Evolutionary conservation across 208 protist species (phyloP).

Genomic region (Naegleria gruberi): DNA sequence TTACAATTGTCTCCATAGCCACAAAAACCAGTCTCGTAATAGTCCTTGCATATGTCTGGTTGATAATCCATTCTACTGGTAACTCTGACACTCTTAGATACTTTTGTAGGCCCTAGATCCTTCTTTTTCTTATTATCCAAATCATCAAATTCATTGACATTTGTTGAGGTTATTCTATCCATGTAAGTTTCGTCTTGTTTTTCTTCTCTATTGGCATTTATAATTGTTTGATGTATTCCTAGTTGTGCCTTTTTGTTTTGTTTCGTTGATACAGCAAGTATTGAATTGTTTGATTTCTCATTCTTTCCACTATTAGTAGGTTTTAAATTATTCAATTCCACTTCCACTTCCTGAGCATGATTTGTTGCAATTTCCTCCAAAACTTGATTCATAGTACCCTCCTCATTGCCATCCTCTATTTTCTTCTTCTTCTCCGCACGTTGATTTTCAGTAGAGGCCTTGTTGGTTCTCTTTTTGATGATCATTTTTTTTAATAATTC

Average conservation of each 20-base stretch:
- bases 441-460: background rate
- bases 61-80: slow-evolving; percentile 44
- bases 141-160: background rate
- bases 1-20: slow-evolving; percentile 51
- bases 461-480: background rate
- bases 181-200: background rate
- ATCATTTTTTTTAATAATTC: background rate
- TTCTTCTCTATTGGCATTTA: background rate
- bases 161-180: background rate
- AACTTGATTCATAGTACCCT: background rate
- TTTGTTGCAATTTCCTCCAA: too few relatives aligned
- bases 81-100: slow-evolving; percentile 29
- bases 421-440: background rate
- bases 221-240: background rate
- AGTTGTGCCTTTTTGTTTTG: background rate
- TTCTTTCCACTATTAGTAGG: background rate
- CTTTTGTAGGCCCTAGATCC: slow-evolving; percentile 25
- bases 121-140: background rate
- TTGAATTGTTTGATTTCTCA: background rate
- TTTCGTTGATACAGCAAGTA: background rate
- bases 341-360: background rate
- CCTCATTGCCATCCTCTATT: background rate
- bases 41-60: slow-evolving; percentile 59
- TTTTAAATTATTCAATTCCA: background rate
- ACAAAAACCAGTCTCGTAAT: slow-evolving; percentile 48